Conservation (phyloP, 1,284 basidiomycete genomes). For the Wallemia mellicola region DNA sequence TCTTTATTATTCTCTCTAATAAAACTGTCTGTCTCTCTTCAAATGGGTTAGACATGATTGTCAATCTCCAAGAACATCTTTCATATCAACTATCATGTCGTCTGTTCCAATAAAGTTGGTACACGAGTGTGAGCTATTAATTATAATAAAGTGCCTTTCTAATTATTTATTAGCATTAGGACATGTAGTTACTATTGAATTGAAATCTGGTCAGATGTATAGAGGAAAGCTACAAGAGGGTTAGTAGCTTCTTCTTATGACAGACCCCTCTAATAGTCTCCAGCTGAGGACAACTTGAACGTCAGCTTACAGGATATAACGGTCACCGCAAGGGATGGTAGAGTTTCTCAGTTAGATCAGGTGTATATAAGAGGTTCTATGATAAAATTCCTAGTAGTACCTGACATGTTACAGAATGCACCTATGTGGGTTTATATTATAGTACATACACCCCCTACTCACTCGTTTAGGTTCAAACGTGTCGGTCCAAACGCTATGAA, state of each 20-base stretch:
- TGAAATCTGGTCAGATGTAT: slow-evolving; percentile 91
- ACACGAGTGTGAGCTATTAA: neutral
- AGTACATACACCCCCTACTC: neutral
- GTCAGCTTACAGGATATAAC: slow-evolving; percentile 90
- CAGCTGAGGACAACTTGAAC: slow-evolving; percentile 96
- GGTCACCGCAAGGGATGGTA: slow-evolving; percentile 87
- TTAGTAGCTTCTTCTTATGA: slow-evolving; percentile 7
- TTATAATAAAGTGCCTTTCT: neutral
- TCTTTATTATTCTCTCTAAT: neutral
- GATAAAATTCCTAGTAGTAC: slow-evolving; percentile 87
- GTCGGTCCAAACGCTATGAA: slow-evolving; percentile 96
- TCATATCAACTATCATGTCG: no score
- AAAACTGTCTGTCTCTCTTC: neutral
- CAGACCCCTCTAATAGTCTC: neutral
- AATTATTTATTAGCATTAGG: slow-evolving; percentile 28
- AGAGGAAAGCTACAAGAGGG: slow-evolving; percentile 92
- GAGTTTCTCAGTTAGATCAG: slow-evolving; percentile 96
- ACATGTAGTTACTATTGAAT: slow-evolving; percentile 86
- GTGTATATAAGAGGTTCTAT: slow-evolving; percentile 97
- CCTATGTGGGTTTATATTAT: slow-evolving; percentile 34
- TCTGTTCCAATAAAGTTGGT: neutral
- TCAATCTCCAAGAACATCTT: neutral
- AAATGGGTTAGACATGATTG: neutral
- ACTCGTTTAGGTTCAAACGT: slow-evolving; percentile 58
- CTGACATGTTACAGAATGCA: slow-evolving; percentile 95